phyloP scores from a whole-genome alignment of 306 rosid species.

The Trifolium dubium region DNA sequence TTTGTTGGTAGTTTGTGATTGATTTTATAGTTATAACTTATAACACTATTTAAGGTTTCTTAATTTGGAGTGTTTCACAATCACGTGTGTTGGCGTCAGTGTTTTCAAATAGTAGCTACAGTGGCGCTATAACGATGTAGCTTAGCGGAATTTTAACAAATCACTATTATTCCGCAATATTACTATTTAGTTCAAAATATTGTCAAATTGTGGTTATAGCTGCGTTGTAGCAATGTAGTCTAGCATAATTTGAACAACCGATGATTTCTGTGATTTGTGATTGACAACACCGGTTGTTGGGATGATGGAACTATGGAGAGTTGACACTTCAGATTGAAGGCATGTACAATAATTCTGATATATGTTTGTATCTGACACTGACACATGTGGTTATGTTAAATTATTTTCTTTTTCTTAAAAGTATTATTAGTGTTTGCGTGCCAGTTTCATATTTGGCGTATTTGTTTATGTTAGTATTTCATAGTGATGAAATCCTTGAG shows the following conservation, averaged over 20 bases:
- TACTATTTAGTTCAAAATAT: too few species aligned
- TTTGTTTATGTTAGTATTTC: background rate
- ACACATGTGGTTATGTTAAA: background rate
- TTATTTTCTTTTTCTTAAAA: background rate
- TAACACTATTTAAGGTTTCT: background rate
- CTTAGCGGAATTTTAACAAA: too few species aligned
- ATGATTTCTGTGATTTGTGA: too few species aligned
- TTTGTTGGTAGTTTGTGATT: background rate
- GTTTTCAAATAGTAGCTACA: too few species aligned
- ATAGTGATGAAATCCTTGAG: slow-evolving; percentile 23
- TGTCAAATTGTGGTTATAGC: too few species aligned
- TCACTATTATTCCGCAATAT: too few species aligned
- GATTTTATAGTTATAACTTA: background rate
- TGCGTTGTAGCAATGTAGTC: too few species aligned
- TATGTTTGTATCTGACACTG: background rate
- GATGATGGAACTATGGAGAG: background rate
- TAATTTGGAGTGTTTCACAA: background rate
- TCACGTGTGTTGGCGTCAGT: too few species aligned
- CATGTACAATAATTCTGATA: background rate
- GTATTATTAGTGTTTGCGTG: background rate
- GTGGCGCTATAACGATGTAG: too few species aligned
- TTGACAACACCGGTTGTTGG: background rate
- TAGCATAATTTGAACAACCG: too few species aligned
- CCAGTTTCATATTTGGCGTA: background rate
- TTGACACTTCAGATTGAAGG: background rate